phyloP scores from a whole-genome alignment of 495 filamentous ascomycete genomes.

The Antarctomyces pellizariae region DNA sequence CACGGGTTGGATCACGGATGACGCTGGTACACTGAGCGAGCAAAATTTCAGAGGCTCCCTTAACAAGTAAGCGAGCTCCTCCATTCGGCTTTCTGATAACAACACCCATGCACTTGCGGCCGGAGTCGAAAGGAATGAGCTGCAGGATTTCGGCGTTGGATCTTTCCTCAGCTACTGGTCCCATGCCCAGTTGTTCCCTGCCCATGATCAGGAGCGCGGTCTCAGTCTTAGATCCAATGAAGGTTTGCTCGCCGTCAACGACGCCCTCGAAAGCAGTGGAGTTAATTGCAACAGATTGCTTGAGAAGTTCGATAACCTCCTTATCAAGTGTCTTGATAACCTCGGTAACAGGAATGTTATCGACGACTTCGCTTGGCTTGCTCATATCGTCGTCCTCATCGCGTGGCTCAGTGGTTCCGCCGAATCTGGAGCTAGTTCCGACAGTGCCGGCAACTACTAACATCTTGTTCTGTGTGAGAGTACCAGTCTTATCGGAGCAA shows the following conservation, averaged over 20 bases:
- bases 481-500: slow-evolving; percentile 94
- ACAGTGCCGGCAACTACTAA: slow-evolving; percentile 59
- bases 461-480: slow-evolving; percentile 88
- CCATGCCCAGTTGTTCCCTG: slow-evolving; percentile 53
- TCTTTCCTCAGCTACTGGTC: slow-evolving; percentile 41
- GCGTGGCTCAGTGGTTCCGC: slow-evolving; percentile 13
- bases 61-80: slow-evolving; percentile 50
- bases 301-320: slow-evolving; percentile 36
- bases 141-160: slow-evolving; percentile 45
- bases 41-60: slow-evolving; percentile 79
- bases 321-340: slow-evolving; percentile 32
- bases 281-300: slow-evolving; percentile 61
- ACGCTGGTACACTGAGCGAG: slow-evolving; percentile 46
- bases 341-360: slow-evolving; percentile 22
- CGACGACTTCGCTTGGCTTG: too few relatives aligned
- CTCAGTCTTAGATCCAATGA: slow-evolving; percentile 80
- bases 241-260: slow-evolving; percentile 40
- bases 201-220: slow-evolving; percentile 61
- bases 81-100: slow-evolving; percentile 44
- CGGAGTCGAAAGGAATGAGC: slow-evolving; percentile 68
- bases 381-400: too few relatives aligned
- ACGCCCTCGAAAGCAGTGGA: slow-evolving; percentile 80
- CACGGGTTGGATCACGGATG: slow-evolving; percentile 43
- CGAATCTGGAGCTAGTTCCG: slow-evolving; percentile 42
- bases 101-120: slow-evolving; percentile 71